These are phyloP conservation scores for Neophaeococcomyces aloes DNA, from an alignment of 2,329 filamentous ascomycete species.

Conservation along the genomic window DNA sequence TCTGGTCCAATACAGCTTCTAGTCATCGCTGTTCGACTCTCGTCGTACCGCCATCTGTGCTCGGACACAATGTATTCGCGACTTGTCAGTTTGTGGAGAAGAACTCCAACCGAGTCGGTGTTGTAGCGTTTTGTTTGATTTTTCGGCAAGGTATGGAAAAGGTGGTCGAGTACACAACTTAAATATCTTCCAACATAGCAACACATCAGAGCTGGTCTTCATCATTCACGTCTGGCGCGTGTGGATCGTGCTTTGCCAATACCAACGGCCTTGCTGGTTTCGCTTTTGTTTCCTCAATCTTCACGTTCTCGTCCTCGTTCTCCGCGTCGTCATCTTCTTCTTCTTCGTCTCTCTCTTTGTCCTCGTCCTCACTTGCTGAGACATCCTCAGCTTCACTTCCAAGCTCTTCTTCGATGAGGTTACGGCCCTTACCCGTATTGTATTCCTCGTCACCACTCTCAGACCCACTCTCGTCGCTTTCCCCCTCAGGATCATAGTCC, in stretches of 20 bases:
- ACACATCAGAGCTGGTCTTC: constrained; percentile 10
- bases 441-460: constrained; percentile 34
- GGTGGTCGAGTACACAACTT: too few species aligned
- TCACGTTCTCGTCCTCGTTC: constrained; percentile 8
- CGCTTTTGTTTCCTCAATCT: constrained; percentile 9
- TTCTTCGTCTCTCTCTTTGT: constrained; percentile 12
- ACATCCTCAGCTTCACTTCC: constrained; percentile 36
- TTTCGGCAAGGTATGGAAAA: too few species aligned
- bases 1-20: too few species aligned
- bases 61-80: too few species aligned
- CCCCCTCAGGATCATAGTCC: constrained; percentile 42
- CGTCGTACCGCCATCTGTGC: too few species aligned
- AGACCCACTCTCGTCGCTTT: constrained; percentile 36
- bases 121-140: too few species aligned
- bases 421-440: constrained; percentile 25
- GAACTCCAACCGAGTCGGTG: too few species aligned
- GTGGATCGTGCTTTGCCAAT: neutral
- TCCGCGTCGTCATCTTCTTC: constrained; percentile 11
- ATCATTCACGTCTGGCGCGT: constrained; percentile 9
- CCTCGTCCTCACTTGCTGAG: constrained; percentile 19
- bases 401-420: constrained; percentile 33
- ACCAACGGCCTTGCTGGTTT: constrained; percentile 9
- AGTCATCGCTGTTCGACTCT: too few species aligned
- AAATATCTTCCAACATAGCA: neutral
- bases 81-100: too few species aligned